Evolutionary conservation across 805 yeast genomes (phyloP).

Genomic region (Teunomyces kruisii): DNA sequence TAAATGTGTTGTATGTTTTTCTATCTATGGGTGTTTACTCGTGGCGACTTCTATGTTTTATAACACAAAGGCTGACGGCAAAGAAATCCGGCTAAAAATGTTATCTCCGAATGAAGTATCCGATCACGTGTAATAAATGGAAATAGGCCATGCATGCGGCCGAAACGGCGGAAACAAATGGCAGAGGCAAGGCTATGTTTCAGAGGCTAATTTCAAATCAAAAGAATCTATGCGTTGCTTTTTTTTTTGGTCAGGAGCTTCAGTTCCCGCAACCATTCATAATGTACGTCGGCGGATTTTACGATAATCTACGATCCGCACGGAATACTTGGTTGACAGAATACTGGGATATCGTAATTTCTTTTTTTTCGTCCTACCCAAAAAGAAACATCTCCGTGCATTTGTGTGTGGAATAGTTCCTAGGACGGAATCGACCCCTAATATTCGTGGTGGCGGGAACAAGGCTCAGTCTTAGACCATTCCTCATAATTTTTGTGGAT

Average conservation of each 20-base stretch:
- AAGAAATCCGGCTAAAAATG: not conserved
- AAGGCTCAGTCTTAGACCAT: too few relatives aligned
- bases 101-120: not conserved
- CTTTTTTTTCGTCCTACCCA: too few relatives aligned
- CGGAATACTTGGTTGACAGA: not conserved
- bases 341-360: too few relatives aligned
- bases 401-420: too few relatives aligned
- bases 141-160: not conserved
- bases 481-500: too few relatives aligned
- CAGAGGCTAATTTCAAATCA: too few relatives aligned
- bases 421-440: too few relatives aligned
- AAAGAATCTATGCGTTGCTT: too few relatives aligned
- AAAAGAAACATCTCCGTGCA: too few relatives aligned
- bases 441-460: too few relatives aligned
- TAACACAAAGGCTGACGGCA: not conserved
- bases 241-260: too few relatives aligned
- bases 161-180: not conserved
- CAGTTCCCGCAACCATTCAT: too few relatives aligned
- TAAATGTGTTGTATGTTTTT: not conserved
- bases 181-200: not conserved
- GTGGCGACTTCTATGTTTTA: not conserved
- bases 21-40: not conserved
- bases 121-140: not conserved
- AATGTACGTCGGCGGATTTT: not conserved
- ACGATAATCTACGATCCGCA: not conserved